Base-by-base conservation (phyloP, 164 flowering plant genomes). In the Annona cherimola region DNA sequence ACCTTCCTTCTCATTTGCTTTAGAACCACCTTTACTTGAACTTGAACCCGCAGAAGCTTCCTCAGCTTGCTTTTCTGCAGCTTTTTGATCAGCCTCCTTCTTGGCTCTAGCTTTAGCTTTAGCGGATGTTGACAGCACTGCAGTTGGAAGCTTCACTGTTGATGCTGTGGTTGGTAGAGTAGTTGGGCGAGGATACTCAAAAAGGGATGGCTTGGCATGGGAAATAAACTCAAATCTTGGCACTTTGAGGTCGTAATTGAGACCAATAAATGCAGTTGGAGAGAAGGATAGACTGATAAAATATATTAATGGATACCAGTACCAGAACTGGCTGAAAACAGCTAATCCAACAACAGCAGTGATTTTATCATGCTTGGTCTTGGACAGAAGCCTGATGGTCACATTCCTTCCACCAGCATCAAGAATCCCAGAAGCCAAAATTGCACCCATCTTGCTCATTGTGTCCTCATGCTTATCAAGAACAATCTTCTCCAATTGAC, bases 401-500 rank as follows among this genome's bases (percentile, higher is more conserved):
- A 96, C 98, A 80, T 96, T 96, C 80, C 99, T 88, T 45, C 99
- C 98, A 77, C 98, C 99, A 70, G 99, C 99, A 80, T 96, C 99
- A 70, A 96, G 92, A 68, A 96, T 96, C 44, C 99, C 99, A 42
- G 99, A 90, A 70, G 99, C 99, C 71, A 96, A 84, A 60, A 96
- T 96, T 62, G 99, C 99, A 64, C 99, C 99, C 99, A 96, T 96
- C 87, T 96, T 96, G 86, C 99, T 96, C 98, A 96, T 93, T 11
- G 99, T 93, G 74, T 96, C 99, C 78, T 96, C 99, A 77, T 96
- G 99, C 83, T 96, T 96, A 78, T 96, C 99, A 62, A 93, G 91
- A 79, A 96, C 92, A 46, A 96, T 93, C 79, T 96, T 96, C 80
- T 96, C 99, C 79, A 96, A 63, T 76, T 96, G 99, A 19, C 95